phyloP scores from a whole-genome alignment of 306 rosid species.

The Citrullus colocynthis region DNA sequence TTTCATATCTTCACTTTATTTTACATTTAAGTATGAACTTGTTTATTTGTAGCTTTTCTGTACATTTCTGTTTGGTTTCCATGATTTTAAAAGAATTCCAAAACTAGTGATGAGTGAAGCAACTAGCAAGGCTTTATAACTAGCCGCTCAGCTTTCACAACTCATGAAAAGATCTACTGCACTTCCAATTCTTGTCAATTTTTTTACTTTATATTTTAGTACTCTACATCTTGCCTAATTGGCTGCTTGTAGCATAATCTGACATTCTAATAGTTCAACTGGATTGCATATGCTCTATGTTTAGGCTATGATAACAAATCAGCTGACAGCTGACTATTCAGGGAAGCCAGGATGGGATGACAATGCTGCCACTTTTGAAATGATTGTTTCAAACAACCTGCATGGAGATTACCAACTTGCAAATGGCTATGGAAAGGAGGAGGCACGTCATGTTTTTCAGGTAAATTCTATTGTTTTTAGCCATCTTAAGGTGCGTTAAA shows the following conservation, averaged over 20 bases:
- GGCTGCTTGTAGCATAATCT: background rate
- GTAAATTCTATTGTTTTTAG: conserved; percentile 24
- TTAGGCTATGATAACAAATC: conserved; percentile 53
- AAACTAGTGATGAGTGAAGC: background rate
- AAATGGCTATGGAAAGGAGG: conserved; percentile 57
- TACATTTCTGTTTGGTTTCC: background rate
- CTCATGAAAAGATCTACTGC: background rate
- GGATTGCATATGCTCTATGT: conserved; percentile 8
- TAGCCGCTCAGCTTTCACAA: background rate
- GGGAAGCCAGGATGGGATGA: conserved; percentile 82
- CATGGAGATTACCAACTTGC: conserved; percentile 95
- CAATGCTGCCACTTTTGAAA: conserved; percentile 73
- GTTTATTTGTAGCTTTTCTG: background rate
- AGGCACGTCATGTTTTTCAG: conserved; percentile 50
- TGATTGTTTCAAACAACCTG: conserved; percentile 46
- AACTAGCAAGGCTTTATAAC: background rate
- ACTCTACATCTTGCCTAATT: background rate
- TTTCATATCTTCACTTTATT: background rate
- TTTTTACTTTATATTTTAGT: background rate
- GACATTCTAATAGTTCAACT: background rate
- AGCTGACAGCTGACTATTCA: conserved; percentile 58
- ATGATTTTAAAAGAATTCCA: background rate
- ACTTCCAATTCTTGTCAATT: background rate
- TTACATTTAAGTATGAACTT: background rate
- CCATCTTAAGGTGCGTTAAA: conserved; percentile 3